These are phyloP conservation scores for Ganoderma boninense DNA, from an alignment of 1,284 basidiomycete genomes.

Conservation along the genomic window DNA sequence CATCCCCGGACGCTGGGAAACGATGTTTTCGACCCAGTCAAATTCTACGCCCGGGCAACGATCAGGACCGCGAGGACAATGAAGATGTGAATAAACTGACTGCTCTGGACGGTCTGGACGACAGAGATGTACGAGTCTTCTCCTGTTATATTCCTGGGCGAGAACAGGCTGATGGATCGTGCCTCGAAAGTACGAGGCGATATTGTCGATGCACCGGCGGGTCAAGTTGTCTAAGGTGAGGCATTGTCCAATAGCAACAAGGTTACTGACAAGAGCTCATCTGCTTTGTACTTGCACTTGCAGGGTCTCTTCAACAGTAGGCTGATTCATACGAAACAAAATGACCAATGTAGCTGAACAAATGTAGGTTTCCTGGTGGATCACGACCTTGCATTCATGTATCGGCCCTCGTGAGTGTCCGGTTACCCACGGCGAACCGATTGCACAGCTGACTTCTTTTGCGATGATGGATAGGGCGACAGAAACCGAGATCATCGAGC, in stretches of 20 bases:
- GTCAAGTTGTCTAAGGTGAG: constrained; percentile 64
- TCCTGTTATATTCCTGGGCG: background rate
- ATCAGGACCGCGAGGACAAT: background rate
- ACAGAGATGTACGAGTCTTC: background rate
- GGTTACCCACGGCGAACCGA: background rate
- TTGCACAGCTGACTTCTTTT: background rate
- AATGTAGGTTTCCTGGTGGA: constrained; percentile 50
- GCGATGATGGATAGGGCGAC: constrained; percentile 48
- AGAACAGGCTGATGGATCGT: background rate
- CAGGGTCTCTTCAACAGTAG: background rate
- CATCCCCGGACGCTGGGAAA: background rate
- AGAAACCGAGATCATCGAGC: constrained; percentile 68
- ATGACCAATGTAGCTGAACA: background rate
- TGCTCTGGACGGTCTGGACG: background rate
- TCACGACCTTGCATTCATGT: constrained; percentile 55
- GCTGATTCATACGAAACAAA: background rate
- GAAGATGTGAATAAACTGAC: background rate
- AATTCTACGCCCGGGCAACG: background rate
- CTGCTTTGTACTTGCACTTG: background rate
- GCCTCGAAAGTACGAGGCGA: constrained; percentile 50
- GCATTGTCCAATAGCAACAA: background rate
- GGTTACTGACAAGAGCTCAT: background rate
- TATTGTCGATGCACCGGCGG: constrained; percentile 65
- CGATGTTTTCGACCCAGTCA: background rate
- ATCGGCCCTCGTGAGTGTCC: constrained; percentile 58